Base-by-base conservation (phyloP, 2,329 filamentous ascomycete species). In the Aspergillus uvarum region DNA sequence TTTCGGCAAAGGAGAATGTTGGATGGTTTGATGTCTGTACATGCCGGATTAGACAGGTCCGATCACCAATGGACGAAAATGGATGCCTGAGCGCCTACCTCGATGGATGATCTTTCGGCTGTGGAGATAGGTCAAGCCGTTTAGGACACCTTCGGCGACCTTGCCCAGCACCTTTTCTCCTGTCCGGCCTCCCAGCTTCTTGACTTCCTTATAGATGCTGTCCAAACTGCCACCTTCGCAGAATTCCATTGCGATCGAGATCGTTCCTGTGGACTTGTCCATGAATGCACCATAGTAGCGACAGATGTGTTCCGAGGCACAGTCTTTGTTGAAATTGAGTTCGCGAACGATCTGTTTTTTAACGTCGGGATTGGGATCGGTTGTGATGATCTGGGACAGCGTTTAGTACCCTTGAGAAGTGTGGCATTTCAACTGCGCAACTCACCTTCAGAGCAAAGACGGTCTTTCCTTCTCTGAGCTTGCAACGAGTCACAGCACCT, bases 221-320 rank as follows among this genome's bases (percentile, higher is more conserved):
- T 99, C 93, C 21, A 99, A 84, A 51, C 92, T 96, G 56, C 95
- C 95, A 59, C 95, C 95, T 77, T 98, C 95, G 74, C 95, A 99
- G 71, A 96, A 98, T 75, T 99, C 95, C 95, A 99, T 99, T 59
- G 92, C 93, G 72, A 99, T 99, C 51, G 92, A 96, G 67, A 99
- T 98, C 51, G 94, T 98, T 54, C 93, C 92, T 10, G 92, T 96
- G n/a, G 92, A 89, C 60, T 95, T 90, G 73, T 99, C 94, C 74
- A 96, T 91, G 74, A 98, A 99, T 47, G 94, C 94, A 64, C 95
- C 95, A 71, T 97, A 99, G 79, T 99, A 99, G 64, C 90, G 88
- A 79, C 95, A 99, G 70, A 99, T 99, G 75, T 98, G 92, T 61
- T 95, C 89, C 4, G 92, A 97, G 5, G 91, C 92, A 74, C 95